Conservation (phyloP, 371 early-diverging fungal genomes). For the Chytridium lagenaria region DNA sequence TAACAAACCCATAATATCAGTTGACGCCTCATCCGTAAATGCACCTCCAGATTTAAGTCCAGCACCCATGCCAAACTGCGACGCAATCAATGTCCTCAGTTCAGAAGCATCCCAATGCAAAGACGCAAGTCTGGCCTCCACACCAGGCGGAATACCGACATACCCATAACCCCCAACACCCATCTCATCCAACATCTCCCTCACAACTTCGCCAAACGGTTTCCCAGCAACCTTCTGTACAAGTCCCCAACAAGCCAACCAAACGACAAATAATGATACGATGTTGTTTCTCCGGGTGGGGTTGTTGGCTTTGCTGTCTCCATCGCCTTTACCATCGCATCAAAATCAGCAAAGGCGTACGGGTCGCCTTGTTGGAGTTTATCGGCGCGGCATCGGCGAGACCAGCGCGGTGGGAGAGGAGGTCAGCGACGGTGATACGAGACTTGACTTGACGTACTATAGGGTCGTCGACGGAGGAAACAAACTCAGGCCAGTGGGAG, state of each 20-base stretch:
- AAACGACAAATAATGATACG: constrained; percentile 38
- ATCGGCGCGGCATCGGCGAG: constrained; percentile 31
- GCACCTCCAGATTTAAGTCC: no score
- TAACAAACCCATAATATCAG: no score
- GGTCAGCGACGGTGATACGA: constrained; percentile 27
- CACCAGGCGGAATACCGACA: constrained; percentile 39
- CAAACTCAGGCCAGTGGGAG: constrained; percentile 36
- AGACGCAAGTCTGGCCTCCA: constrained; percentile 30
- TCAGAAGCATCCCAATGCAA: constrained; percentile 28
- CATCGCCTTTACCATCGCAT: constrained; percentile 32
- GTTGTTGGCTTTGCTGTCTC: constrained; percentile 22
- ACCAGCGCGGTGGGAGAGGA: constrained; percentile 34
- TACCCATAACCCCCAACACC: constrained; percentile 25
- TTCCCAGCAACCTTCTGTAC: constrained; percentile 28
- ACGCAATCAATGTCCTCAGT: background rate
- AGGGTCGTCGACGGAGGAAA: background rate
- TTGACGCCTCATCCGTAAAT: no score
- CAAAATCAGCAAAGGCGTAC: constrained; percentile 28
- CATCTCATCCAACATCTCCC: constrained; percentile 22
- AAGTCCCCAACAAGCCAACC: constrained; percentile 45
- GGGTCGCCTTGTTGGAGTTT: constrained; percentile 14
- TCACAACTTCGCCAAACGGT: constrained; percentile 5
- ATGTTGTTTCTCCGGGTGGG: constrained; percentile 21
- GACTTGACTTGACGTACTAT: constrained; percentile 1
- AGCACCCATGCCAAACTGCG: background rate